phyloP scores from a whole-genome alignment of 257 asterid species.

The Scutellaria minor region DNA sequence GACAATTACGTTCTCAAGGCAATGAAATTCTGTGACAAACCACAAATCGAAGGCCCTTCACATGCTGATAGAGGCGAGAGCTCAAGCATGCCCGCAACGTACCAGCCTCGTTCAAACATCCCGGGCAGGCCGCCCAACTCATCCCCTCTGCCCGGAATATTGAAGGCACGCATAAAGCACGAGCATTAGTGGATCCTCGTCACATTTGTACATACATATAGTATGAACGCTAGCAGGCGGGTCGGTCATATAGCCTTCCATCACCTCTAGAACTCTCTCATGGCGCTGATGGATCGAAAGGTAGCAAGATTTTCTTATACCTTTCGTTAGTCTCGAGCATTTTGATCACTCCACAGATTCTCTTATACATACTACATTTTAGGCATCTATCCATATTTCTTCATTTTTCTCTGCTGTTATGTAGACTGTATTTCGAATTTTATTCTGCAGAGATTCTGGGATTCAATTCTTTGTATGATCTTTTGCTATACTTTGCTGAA shows the following conservation, averaged over 20 bases:
- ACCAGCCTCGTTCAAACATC: conserved; percentile 51
- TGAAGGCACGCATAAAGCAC: conserved; percentile 84
- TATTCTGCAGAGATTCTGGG: conserved; percentile 18
- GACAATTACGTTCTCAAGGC: conserved; percentile 92
- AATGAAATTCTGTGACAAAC: conserved; percentile 74
- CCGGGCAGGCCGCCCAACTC: conserved; percentile 62
- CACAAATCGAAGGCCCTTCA: conserved; percentile 38
- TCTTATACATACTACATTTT: conserved; percentile 20
- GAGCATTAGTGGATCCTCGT: conserved; percentile 59
- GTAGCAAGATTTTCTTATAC: conserved; percentile 11
- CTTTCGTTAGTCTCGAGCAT: conserved; percentile 17
- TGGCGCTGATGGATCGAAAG: conserved; percentile 16
- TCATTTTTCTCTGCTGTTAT: background rate
- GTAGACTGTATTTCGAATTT: conserved; percentile 16
- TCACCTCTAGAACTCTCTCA: conserved; percentile 27
- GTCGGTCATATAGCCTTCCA: conserved; percentile 34
- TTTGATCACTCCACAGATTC: conserved; percentile 20
- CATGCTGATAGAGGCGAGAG: conserved; percentile 67
- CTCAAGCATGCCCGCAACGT: conserved; percentile 55
- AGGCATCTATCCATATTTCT: conserved; percentile 31
- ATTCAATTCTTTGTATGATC: conserved; percentile 14
- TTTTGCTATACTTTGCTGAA: conserved; percentile 1
- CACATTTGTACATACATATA: conserved; percentile 60
- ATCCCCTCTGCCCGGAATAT: conserved; percentile 85
- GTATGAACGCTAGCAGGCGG: conserved; percentile 41